phyloP scores from a whole-genome alignment of 2,329 filamentous ascomycete genomes.

The Colletotrichum sp. region DNA sequence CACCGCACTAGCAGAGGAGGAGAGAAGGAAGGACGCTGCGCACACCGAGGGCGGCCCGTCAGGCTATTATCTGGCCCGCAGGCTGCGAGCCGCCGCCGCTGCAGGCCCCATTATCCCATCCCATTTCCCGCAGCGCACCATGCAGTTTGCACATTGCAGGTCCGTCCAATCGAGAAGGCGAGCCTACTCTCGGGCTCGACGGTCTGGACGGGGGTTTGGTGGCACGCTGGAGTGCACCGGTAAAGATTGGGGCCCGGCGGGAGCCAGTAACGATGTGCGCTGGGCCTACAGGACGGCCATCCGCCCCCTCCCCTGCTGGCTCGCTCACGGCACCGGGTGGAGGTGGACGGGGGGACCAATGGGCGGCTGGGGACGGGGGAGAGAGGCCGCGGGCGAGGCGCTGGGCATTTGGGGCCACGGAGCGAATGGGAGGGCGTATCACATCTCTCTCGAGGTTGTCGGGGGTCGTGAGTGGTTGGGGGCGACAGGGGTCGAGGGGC shows the following conservation, averaged over 20 bases:
- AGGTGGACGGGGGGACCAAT: background rate
- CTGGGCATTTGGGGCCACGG: background rate
- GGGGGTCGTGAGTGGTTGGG: background rate
- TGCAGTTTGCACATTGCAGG: constrained; percentile 14
- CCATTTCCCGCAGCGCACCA: background rate
- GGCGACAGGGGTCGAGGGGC: constrained; percentile 9
- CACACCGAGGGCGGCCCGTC: background rate
- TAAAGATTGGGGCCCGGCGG: background rate
- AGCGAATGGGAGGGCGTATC: constrained; percentile 8
- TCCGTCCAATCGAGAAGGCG: constrained; percentile 13
- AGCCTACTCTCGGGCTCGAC: background rate
- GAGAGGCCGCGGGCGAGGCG: constrained; percentile 20
- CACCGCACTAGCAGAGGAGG: background rate
- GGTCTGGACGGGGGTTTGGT: background rate
- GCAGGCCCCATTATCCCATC: background rate
- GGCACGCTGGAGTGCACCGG: background rate
- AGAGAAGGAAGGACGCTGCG: constrained; percentile 17
- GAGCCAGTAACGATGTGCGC: background rate
- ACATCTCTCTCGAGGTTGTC: background rate
- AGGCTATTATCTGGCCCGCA: constrained; percentile 12
- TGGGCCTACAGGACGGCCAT: background rate
- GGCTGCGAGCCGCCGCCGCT: background rate
- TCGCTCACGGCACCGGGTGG: background rate
- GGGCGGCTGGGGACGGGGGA: background rate
- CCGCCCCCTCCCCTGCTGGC: background rate